Evolutionary conservation across 495 filamentous ascomycete genomes (phyloP), one percentile per base, ranked within the genome.

Genomic region (Podospora australis): DNA sequence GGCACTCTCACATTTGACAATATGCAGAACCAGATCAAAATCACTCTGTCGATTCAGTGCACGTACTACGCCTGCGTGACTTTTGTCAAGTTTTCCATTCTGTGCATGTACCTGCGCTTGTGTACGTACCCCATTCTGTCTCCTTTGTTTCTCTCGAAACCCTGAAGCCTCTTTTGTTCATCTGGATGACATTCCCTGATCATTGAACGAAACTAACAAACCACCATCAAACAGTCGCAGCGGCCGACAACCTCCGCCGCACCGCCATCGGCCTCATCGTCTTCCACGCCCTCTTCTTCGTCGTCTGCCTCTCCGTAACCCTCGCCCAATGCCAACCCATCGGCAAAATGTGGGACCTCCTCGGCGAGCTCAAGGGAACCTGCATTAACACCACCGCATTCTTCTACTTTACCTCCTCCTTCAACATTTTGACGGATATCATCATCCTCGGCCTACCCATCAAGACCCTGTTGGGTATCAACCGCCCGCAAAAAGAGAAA

Each of bases 371-470:
- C 0, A 16, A 50, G 6, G 71, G 67, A 0, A 59, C 35, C 14
- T 78, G 73, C 56, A 74, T 78, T 50, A 69, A 77, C 49, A 68
- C 61, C 0, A 72, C 68, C 0, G 70, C 67, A 13, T 73, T 70
- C 51, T 77, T 77, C 51, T 78, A 76, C 62, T 70, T 64, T 21
- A 78, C 73, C 1, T 73, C 74, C 8, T 55, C 59, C 4, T 68
- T 74, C 49, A 77, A 78, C 52, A 77, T 80, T 42, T 13, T 75
- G 11, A 66, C 70, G 11, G 78, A 80, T 51, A 57, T 76, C 25
- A 71, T 72, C 63, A 74, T 81, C 46, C 49, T 81, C 32, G 21
- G 60, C 2, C 68, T 80, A 1, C 78, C 77, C 5, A 52, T 79
- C 24, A 64, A 62, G 4, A 73, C 71, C 0, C 61, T 80, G 2